phyloP scores from a whole-genome alignment of 345 rosid species.

The Eucalyptus albens region DNA sequence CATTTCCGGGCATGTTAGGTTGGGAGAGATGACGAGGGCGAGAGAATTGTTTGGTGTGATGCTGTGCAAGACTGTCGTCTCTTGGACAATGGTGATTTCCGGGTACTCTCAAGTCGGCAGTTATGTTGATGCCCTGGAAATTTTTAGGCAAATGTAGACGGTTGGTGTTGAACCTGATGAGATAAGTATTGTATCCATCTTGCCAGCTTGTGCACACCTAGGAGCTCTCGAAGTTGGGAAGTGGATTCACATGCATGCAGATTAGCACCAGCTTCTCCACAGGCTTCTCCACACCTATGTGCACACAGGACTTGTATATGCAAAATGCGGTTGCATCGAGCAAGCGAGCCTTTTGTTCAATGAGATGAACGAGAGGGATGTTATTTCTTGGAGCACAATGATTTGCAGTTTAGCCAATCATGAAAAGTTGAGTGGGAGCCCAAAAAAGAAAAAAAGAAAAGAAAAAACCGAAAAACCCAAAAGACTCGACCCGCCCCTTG shows the following conservation, averaged over 20 bases:
- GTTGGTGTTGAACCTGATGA: constrained; percentile 18
- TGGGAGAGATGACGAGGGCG: too few species aligned
- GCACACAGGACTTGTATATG: constrained; percentile 13
- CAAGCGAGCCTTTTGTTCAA: constrained; percentile 24
- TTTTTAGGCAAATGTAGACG: too few species aligned
- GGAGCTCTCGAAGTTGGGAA: constrained; percentile 44
- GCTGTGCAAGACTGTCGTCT: too few species aligned
- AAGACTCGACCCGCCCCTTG: too few species aligned
- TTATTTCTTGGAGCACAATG: constrained; percentile 60
- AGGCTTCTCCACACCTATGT: too few species aligned
- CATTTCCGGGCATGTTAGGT: too few species aligned
- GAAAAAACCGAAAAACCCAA: too few species aligned
- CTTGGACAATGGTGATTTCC: fast-evolving
- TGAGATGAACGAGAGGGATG: constrained; percentile 16
- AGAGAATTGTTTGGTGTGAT: too few species aligned
- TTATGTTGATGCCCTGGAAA: too few species aligned
- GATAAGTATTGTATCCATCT: constrained; percentile 26
- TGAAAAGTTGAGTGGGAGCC: constrained; percentile 3
- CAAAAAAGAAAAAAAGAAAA: too few species aligned
- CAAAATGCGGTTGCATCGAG: constrained; percentile 38
- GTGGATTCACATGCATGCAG: constrained; percentile 37
- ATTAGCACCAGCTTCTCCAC: constrained; percentile 2
- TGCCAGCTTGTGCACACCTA: constrained; percentile 47
- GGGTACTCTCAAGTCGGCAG: too few species aligned
- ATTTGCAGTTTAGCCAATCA: constrained; percentile 49